phyloP scores from a whole-genome alignment of 2,329 filamentous ascomycete species.

The Periglandula ipomoeae region DNA sequence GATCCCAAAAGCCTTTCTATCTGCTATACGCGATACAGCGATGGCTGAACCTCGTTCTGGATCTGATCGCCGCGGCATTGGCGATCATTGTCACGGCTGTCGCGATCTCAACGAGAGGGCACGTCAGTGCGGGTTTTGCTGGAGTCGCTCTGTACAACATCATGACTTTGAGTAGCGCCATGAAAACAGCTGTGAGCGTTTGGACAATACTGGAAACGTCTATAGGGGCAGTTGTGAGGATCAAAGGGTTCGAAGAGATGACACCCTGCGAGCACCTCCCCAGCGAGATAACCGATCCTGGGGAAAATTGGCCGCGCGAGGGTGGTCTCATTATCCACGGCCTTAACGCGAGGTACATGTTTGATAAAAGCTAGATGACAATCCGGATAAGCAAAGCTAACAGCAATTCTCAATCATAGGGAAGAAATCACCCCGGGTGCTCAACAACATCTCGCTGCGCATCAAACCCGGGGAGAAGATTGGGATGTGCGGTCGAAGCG shows the following conservation, averaged over 20 bases:
- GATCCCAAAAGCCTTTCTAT: slow-evolving; percentile 43
- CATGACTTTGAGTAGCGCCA: slow-evolving; percentile 18
- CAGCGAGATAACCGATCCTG: slow-evolving; percentile 11
- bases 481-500: slow-evolving; percentile 36
- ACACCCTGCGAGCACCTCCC: slow-evolving; percentile 16
- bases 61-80: slow-evolving; percentile 40
- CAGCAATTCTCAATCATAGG: too few species aligned
- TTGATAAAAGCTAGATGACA: background rate
- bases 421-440: too few species aligned
- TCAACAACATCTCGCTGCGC: too few species aligned
- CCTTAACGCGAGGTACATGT: background rate
- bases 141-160: slow-evolving; percentile 30
- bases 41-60: slow-evolving; percentile 42
- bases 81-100: slow-evolving; percentile 28
- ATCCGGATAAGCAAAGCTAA: background rate
- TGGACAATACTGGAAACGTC: slow-evolving; percentile 23
- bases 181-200: slow-evolving; percentile 18
- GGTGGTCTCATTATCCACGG: background rate
- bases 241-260: slow-evolving; percentile 17
- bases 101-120: slow-evolving; percentile 25
- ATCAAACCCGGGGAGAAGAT: slow-evolving; percentile 27
- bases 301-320: slow-evolving; percentile 16
- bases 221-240: slow-evolving; percentile 19
- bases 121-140: slow-evolving; percentile 21
- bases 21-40: slow-evolving; percentile 41